These are phyloP conservation scores for Blepharisma japonicum DNA, from an alignment of 73 alveolate species.

Conservation along the genomic window DNA sequence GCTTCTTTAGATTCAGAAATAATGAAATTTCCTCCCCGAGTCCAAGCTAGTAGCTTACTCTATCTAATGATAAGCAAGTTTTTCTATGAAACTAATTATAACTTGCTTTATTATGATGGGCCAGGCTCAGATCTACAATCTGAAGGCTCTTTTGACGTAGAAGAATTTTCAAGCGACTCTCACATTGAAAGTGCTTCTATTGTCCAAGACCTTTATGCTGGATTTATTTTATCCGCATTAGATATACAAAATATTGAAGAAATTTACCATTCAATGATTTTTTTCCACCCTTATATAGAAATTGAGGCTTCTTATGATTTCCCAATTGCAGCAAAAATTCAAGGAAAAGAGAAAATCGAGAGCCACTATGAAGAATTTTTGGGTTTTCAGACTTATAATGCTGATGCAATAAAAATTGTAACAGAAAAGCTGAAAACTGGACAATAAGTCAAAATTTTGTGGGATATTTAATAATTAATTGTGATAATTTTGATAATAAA, in stretches of 20 bases:
- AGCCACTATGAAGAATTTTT: neutral
- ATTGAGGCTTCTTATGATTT: neutral
- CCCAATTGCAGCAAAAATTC: neutral
- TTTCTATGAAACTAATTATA: constrained; percentile 11
- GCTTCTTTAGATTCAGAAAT: neutral
- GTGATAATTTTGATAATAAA: too few species aligned
- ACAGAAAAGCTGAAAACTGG: neutral
- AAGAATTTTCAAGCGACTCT: neutral
- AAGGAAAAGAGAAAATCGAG: neutral
- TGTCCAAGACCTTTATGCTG: neutral
- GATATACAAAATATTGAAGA: neutral
- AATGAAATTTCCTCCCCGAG: constrained; percentile 1
- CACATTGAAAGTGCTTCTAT: neutral
- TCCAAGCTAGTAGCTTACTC: neutral
- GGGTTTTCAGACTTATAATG: neutral
- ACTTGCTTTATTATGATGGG: constrained; percentile 10
- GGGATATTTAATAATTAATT: too few species aligned
- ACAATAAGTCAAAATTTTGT: too few species aligned
- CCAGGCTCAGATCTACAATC: neutral
- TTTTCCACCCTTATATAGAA: neutral
- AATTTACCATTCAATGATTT: neutral
- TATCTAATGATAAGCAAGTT: constrained; percentile 16
- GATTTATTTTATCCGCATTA: neutral
- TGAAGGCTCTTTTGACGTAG: too few species aligned
- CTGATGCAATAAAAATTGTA: neutral